These are phyloP conservation scores for Lathyrus oleraceus DNA, from an alignment of 306 rosid genomes.

Conservation along the genomic window DNA sequence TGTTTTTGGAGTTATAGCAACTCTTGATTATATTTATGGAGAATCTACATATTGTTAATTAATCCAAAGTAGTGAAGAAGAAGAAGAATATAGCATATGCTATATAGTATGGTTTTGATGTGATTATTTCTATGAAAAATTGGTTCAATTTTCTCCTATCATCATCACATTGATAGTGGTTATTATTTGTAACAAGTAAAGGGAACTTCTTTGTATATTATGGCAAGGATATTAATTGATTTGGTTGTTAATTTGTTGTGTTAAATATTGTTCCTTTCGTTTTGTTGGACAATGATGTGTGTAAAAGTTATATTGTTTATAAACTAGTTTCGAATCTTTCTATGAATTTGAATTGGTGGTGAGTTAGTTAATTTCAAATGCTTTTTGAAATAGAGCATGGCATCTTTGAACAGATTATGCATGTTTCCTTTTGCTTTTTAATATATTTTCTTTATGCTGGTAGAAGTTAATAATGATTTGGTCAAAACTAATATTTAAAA, in stretches of 20 bases:
- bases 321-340: constrained; percentile 9
- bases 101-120: not conserved
- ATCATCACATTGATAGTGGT: not conserved
- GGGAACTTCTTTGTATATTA: not conserved
- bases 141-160: not conserved
- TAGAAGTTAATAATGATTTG: too few relatives aligned
- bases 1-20: constrained; percentile 46
- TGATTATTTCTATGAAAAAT: not conserved
- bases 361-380: not conserved
- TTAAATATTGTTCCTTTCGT: constrained; percentile 2
- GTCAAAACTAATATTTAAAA: too few relatives aligned
- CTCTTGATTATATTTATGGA: constrained; percentile 51
- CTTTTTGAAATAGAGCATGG: not conserved
- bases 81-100: not conserved
- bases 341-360: constrained; percentile 25
- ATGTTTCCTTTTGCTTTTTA: too few relatives aligned
- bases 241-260: not conserved
- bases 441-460: too few relatives aligned
- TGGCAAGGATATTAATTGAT: constrained; percentile 26
- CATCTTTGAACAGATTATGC: too few relatives aligned
- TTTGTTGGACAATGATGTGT: constrained; percentile 22
- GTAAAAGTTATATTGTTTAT: constrained; percentile 2
- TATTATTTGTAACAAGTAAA: too few relatives aligned
- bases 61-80: not conserved
- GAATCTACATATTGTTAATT: constrained; percentile 41